Evolutionary conservation across 2,329 filamentous ascomycete genomes (phyloP).

Genomic region (Pyrenochaeta sp.): DNA sequence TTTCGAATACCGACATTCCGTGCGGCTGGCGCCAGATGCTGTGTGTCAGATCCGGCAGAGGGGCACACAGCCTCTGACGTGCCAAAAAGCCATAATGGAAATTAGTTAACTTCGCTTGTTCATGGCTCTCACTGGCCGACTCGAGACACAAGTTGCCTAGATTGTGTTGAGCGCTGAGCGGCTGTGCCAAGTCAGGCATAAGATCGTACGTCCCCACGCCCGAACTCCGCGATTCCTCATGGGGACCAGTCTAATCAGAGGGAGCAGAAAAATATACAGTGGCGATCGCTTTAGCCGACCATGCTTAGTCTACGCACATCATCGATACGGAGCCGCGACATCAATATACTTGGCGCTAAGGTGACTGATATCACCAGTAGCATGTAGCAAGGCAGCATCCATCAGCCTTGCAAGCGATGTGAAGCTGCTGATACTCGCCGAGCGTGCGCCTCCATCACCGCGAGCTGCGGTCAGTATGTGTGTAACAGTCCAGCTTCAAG

Average conservation of each 20-base stretch:
- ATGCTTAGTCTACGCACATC: conserved; percentile 8
- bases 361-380: neutral
- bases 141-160: conserved; percentile 5
- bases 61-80: conserved; percentile 26
- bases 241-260: conserved; percentile 9
- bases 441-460: neutral
- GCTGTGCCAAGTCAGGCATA: conserved; percentile 9
- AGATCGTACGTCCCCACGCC: conserved; percentile 22
- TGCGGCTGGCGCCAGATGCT: conserved; percentile 21
- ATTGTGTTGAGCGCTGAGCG: conserved; percentile 8
- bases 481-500: neutral
- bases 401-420: neutral
- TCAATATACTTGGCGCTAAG: neutral
- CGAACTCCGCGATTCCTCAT: conserved; percentile 19
- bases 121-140: conserved; percentile 19
- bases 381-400: neutral
- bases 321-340: neutral
- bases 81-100: conserved; percentile 8
- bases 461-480: neutral
- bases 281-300: neutral
- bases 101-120: conserved; percentile 19
- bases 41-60: conserved; percentile 28
- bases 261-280: conserved; percentile 3
- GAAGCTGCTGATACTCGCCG: conserved; percentile 3
- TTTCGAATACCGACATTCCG: conserved; percentile 34